Conservation (phyloP, 2,329 filamentous ascomycete genomes). For the Scopulariopsis brevicaulis region DNA sequence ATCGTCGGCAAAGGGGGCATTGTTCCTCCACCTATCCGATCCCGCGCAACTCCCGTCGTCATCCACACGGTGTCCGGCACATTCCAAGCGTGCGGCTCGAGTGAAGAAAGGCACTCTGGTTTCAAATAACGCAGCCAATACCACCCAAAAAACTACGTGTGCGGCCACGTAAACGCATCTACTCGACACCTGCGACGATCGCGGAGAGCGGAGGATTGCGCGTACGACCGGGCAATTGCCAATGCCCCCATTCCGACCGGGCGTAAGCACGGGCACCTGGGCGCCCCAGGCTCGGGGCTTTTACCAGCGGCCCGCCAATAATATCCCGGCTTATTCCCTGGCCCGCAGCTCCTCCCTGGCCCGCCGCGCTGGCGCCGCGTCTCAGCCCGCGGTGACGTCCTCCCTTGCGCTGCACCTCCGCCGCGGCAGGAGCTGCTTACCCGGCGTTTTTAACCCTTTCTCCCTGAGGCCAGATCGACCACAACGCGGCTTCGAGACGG, state of each 20-base stretch:
- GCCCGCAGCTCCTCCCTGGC: too few relatives aligned
- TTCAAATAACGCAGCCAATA: too few relatives aligned
- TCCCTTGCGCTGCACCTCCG: neutral
- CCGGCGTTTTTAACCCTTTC: slow-evolving; percentile 4
- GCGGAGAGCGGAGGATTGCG: neutral
- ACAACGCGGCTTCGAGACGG: slow-evolving; percentile 4
- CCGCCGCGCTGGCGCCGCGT: neutral
- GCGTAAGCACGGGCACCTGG: slow-evolving; percentile 1
- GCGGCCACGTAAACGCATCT: too few relatives aligned
- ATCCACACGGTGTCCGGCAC: too few relatives aligned
- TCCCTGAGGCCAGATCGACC: slow-evolving; percentile 4
- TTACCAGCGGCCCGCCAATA: neutral
- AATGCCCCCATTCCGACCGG: slow-evolving; percentile 1
- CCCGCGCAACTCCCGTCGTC: too few relatives aligned
- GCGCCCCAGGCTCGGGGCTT: neutral
- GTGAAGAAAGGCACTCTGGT: too few relatives aligned
- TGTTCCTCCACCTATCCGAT: too few relatives aligned
- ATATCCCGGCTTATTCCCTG: neutral
- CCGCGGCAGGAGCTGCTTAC: neutral
- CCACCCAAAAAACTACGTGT: neutral
- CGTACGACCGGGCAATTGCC: neutral
- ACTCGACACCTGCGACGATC: neutral
- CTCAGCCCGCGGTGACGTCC: slow-evolving; percentile 4
- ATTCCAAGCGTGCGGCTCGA: too few relatives aligned
- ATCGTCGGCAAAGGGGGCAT: neutral